Percentiles rank a stretch among this genome's conserved stretches.
Conservation (phyloP, 2,329 filamentous ascomycete species). For the Fusarium zealandicum region DNA sequence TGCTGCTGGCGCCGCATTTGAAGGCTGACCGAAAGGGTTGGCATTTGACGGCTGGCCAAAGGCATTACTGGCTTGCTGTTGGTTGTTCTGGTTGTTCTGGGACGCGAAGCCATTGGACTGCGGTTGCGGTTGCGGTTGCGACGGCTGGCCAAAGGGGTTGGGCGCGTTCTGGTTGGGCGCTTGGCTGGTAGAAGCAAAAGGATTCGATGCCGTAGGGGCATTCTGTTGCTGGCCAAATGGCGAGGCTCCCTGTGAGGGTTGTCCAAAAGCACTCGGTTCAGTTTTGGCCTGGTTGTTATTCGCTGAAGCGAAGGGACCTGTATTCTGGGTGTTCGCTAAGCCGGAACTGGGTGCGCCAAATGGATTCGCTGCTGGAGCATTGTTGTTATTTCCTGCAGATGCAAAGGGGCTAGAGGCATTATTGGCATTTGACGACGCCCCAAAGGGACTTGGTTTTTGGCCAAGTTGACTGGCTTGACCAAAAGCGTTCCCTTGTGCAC, state of each 20-base stretch:
- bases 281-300: slow-evolving; percentile 28
- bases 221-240: slow-evolving; percentile 35
- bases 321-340: slow-evolving; percentile 21
- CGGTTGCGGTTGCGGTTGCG: slow-evolving; percentile 17
- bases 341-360: slow-evolving; percentile 38
- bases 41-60: slow-evolving; percentile 39
- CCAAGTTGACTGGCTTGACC: slow-evolving; percentile 49
- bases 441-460: slow-evolving; percentile 51
- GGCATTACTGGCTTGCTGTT: slow-evolving; percentile 31
- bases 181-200: slow-evolving; percentile 38
- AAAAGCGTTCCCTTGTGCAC: slow-evolving; percentile 38
- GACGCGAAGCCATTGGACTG: slow-evolving; percentile 35
- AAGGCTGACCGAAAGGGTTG: slow-evolving; percentile 40
- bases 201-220: slow-evolving; percentile 35
- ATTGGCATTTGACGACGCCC: slow-evolving; percentile 29
- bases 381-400: slow-evolving; percentile 29
- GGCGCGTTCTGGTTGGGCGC: slow-evolving; percentile 21
- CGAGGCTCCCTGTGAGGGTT: slow-evolving; percentile 30
- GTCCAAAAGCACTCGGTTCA: slow-evolving; percentile 40
- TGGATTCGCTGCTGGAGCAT: slow-evolving; percentile 37
- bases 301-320: slow-evolving; percentile 32
- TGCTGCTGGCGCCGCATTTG: slow-evolving; percentile 23
- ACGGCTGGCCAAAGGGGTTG: slow-evolving; percentile 42
- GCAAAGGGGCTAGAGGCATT: slow-evolving; percentile 41
- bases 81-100: slow-evolving; percentile 35